Evolutionary conservation across 768 basidiomycete species (phyloP).

Genomic region (Lentinula sp.): DNA sequence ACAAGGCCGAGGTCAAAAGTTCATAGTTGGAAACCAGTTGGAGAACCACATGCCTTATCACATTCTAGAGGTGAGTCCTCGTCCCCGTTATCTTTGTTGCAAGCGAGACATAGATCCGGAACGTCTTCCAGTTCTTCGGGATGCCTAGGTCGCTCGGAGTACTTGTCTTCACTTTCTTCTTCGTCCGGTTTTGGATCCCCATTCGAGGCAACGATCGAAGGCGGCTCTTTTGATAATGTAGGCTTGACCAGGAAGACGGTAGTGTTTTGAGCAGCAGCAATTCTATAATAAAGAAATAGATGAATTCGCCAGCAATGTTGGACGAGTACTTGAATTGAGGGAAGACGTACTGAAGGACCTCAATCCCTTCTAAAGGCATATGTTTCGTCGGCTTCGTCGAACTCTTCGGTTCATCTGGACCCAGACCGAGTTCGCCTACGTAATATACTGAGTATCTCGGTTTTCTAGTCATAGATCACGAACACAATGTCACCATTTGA

Average conservation of each 20-base stretch:
- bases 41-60: constrained; percentile 59
- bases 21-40: background rate
- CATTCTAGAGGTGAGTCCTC: constrained; percentile 78
- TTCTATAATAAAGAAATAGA: constrained; percentile 29
- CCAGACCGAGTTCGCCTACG: constrained; percentile 74
- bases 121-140: constrained; percentile 65
- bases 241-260: constrained; percentile 79
- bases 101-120: constrained; percentile 65
- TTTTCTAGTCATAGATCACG: background rate
- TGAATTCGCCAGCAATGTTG: background rate
- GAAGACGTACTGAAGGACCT: constrained; percentile 62
- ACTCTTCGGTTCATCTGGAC: constrained; percentile 77
- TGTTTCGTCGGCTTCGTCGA: constrained; percentile 78
- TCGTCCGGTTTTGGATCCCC: background rate
- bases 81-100: constrained; percentile 63
- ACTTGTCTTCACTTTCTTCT: constrained; percentile 40
- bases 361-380: constrained; percentile 64
- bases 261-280: constrained; percentile 84
- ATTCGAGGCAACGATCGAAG: background rate
- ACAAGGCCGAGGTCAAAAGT: constrained; percentile 1
- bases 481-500: constrained; percentile 49
- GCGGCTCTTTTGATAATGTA: background rate
- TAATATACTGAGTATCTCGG: background rate
- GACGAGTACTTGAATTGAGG: background rate
- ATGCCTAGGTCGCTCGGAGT: constrained; percentile 75